phyloP scores from a whole-genome alignment of 1,139 yeast genomes.

The Sugiyamaella neomexicana region DNA sequence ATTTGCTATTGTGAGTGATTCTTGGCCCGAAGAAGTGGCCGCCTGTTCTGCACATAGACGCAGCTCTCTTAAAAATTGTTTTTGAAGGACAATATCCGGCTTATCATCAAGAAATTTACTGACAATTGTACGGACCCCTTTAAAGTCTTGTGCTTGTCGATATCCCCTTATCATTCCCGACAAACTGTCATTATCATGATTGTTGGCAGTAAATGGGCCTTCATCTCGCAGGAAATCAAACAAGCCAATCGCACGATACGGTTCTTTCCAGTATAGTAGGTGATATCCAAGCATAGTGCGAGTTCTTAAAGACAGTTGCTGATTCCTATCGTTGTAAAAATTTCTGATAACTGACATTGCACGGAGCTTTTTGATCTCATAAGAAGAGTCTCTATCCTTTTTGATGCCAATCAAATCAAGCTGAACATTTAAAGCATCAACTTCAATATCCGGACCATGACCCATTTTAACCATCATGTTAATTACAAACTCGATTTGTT shows the following conservation, averaged over 20 bases:
- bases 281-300: slow-evolving; percentile 27
- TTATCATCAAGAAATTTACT: slow-evolving; percentile 23
- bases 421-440: slow-evolving; percentile 16
- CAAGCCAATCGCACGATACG: slow-evolving; percentile 23
- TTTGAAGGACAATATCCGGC: slow-evolving; percentile 22
- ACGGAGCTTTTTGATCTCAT: slow-evolving; percentile 6
- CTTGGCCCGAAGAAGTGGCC: slow-evolving; percentile 8
- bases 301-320: slow-evolving; percentile 15
- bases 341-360: slow-evolving; percentile 16
- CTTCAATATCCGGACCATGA: slow-evolving; percentile 18
- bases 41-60: slow-evolving; percentile 13
- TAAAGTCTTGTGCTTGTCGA: slow-evolving; percentile 18
- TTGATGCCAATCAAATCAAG: slow-evolving; percentile 13
- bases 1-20: slow-evolving; percentile 9
- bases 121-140: slow-evolving; percentile 15
- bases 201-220: slow-evolving; percentile 21
- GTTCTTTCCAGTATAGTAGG: slow-evolving; percentile 23
- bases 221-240: slow-evolving; percentile 28
- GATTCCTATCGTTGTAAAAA: slow-evolving; percentile 12
- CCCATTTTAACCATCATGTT: slow-evolving; percentile 24
- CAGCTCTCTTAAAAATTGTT: slow-evolving; percentile 25
- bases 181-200: slow-evolving; percentile 28
- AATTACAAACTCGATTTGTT: slow-evolving; percentile 19
- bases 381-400: slow-evolving; percentile 9
- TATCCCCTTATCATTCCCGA: slow-evolving; percentile 25